Conservation (phyloP, 2,329 filamentous ascomycete species). For the Paradendryphiella salina region DNA sequence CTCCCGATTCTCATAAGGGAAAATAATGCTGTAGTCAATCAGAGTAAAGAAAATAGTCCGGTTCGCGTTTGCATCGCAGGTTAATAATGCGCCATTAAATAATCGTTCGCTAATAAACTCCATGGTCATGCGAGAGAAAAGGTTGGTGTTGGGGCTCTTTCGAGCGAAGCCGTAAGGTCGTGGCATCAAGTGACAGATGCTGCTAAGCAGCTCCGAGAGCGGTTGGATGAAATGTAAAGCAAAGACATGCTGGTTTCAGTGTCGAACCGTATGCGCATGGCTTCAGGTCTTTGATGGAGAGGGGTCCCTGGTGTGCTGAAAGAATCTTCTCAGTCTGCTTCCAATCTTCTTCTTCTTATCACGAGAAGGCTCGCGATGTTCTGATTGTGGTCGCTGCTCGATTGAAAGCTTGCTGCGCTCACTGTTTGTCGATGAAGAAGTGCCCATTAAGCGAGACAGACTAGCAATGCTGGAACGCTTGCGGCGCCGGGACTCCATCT, state of each 20-base stretch:
- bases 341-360: constrained; percentile 70
- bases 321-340: constrained; percentile 72
- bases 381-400: constrained; percentile 57
- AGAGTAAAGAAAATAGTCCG: constrained; percentile 36
- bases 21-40: constrained; percentile 28
- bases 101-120: constrained; percentile 46
- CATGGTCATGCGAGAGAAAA: constrained; percentile 42
- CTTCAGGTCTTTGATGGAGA: constrained; percentile 29
- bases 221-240: constrained; percentile 24
- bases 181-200: constrained; percentile 35
- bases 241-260: constrained; percentile 13
- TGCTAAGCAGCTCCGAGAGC: constrained; percentile 16
- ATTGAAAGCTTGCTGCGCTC: constrained; percentile 75
- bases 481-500: constrained; percentile 59
- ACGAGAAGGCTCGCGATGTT: constrained; percentile 62
- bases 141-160: constrained; percentile 22
- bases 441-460: constrained; percentile 74
- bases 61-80: constrained; percentile 41
- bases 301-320: constrained; percentile 58
- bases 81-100: constrained; percentile 43
- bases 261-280: constrained; percentile 1
- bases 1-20: constrained; percentile 31
- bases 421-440: constrained; percentile 60
- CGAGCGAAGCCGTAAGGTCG: constrained; percentile 42
- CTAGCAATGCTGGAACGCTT: constrained; percentile 77